Evolutionary conservation across 2,329 filamentous ascomycete genomes (phyloP), one percentile per base, ranked within the genome.

Genomic region (Phaeosphaeria sp.): DNA sequence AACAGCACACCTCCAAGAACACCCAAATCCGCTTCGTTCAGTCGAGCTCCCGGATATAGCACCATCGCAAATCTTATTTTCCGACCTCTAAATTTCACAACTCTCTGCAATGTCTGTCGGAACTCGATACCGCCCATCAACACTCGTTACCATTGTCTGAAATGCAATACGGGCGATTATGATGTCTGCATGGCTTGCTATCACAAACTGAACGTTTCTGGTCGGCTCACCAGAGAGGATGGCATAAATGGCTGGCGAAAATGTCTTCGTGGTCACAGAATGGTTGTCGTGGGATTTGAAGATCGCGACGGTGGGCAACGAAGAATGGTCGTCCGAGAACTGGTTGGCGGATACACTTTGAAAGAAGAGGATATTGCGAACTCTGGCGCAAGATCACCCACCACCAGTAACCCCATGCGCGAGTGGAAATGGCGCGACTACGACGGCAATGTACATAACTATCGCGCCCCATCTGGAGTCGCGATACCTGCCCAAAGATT

Each of bases 121-220:
- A 85, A 88, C 49, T 81, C 87, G 0, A 96, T 97, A 58, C 83
- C 87, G 2, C 88, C 91, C 0, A 85, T 83, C 0, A 83, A 87
- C 51, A 85, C 85, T 6, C 85, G 93, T 15, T 93, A 90, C 66
- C 94, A 97, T 78, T 98, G 94, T 77, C 89, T 87, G 49, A 80
- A 83, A 51, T 96, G 93, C 76, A 87, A 86, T 51, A 81, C 85
- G 27, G 93, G 93, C n/a, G 90, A 96, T 74, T 96, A 95, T 75
- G 92, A 97, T 66, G 86, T 97, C 48, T 97, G 93, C 78, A 83
- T 83, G 18, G 81, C 84, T 3, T 97, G 93, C 81, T 97, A 97
- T 75, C 79, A 84, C 50, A 85, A 84, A 47, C 82, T 93, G 7
- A 84, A 90, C 1, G 78, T 82, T 1, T 83, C 84, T 0, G 84